phyloP scores from a whole-genome alignment of 192 early-diverging fungal genomes.

The Glomus cerebriforme region DNA sequence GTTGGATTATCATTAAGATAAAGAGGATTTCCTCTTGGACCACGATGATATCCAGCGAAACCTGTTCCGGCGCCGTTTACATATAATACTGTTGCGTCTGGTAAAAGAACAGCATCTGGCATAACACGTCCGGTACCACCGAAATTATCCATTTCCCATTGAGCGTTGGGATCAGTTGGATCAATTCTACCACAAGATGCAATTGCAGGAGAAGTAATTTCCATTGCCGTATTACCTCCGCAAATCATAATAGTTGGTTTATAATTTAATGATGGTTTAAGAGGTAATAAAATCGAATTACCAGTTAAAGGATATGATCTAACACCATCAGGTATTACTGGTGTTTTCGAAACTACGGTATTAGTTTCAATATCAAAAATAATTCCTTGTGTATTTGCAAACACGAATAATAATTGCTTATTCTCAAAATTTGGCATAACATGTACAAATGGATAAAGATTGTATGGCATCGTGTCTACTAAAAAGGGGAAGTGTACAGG shows the following conservation, averaged over 20 bases:
- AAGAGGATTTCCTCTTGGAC: slow-evolving; percentile 10
- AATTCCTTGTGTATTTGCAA: slow-evolving; percentile 53
- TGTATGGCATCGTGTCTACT: slow-evolving; percentile 51
- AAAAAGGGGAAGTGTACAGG: slow-evolving; percentile 47
- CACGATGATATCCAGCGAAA: slow-evolving; percentile 48
- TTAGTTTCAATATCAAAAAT: slow-evolving; percentile 50
- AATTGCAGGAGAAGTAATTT: slow-evolving; percentile 35
- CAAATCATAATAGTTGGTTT: slow-evolving; percentile 60
- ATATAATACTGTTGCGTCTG: slow-evolving; percentile 57
- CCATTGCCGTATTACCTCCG: slow-evolving; percentile 53
- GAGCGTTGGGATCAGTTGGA: slow-evolving; percentile 38
- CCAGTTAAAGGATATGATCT: slow-evolving; percentile 65
- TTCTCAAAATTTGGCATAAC: slow-evolving; percentile 38
- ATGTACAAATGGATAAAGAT: slow-evolving; percentile 55
- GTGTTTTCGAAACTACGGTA: slow-evolving; percentile 42
- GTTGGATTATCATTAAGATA: slow-evolving; percentile 42
- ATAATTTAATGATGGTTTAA: slow-evolving; percentile 58
- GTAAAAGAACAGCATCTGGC: slow-evolving; percentile 53
- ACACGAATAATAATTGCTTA: slow-evolving; percentile 49
- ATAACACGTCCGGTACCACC: slow-evolving; percentile 51
- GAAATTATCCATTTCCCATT: slow-evolving; percentile 56
- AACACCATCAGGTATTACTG: slow-evolving; percentile 44
- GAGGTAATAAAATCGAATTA: slow-evolving; percentile 55
- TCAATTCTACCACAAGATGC: slow-evolving; percentile 56
- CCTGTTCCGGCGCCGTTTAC: slow-evolving; percentile 63